Conservation (phyloP, 31 red algal species). For the Porphyra umbilicalis region DNA sequence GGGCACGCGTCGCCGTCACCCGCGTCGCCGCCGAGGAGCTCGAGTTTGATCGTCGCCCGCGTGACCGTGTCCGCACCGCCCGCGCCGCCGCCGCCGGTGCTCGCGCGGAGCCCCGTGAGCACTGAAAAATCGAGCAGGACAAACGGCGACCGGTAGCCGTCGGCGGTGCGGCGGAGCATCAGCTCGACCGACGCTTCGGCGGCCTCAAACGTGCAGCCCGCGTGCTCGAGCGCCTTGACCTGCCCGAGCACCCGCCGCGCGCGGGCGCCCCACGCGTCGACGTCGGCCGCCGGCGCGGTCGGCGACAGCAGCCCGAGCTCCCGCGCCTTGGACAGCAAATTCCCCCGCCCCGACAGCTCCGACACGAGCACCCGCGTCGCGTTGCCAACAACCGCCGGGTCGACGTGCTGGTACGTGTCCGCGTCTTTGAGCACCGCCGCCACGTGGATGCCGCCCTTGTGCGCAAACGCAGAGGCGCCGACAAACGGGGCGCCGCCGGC, state of each 20-base stretch:
- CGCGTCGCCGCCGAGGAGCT: slow-evolving; percentile 33
- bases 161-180: slow-evolving; percentile 55
- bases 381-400: slow-evolving; percentile 86
- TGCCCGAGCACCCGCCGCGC: slow-evolving; percentile 47
- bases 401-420: slow-evolving; percentile 86
- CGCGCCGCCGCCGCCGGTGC: not conserved
- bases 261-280: slow-evolving; percentile 31
- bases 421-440: slow-evolving; percentile 84
- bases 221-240: slow-evolving; percentile 88
- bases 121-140: slow-evolving; percentile 89
- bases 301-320: slow-evolving; percentile 61
- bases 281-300: slow-evolving; percentile 3
- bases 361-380: slow-evolving; percentile 75
- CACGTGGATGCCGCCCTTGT: slow-evolving; percentile 99
- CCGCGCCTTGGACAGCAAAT: slow-evolving; percentile 79
- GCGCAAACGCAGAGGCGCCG: slow-evolving; percentile 91
- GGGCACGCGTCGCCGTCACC: slow-evolving; percentile 29
- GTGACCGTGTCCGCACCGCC: slow-evolving; percentile 45
- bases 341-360: slow-evolving; percentile 86
- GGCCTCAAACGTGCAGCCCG: slow-evolving; percentile 95
- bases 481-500: slow-evolving; percentile 66
- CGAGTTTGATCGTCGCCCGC: slow-evolving; percentile 76
- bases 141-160: slow-evolving; percentile 83
- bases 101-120: slow-evolving; percentile 26
- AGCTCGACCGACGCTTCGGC: slow-evolving; percentile 90